These are phyloP conservation scores for Gloeopeniophorella convolvens DNA, from an alignment of 768 basidiomycete genomes.

Conservation along the genomic window DNA sequence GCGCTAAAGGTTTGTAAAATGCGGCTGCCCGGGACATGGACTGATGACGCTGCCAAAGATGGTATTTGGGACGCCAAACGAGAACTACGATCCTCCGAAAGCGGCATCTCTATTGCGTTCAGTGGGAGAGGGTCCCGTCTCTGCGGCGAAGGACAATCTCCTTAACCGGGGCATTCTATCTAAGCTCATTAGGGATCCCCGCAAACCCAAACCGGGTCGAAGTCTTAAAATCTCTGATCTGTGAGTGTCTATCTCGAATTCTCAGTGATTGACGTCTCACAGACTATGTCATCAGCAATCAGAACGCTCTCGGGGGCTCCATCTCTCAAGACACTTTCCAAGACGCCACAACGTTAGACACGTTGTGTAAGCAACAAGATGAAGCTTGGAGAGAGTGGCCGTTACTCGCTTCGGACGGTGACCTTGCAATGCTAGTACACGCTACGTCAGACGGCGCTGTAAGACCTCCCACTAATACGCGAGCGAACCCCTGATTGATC, in stretches of 20 bases:
- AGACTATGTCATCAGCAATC: conserved; percentile 42
- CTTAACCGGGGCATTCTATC: conserved; percentile 60
- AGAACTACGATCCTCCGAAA: conserved; percentile 54
- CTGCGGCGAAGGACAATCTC: conserved; percentile 51
- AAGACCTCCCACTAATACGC: conserved; percentile 12
- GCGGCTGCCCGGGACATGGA: neutral
- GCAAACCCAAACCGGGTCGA: conserved; percentile 63
- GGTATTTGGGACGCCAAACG: conserved; percentile 66
- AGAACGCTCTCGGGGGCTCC: conserved; percentile 57
- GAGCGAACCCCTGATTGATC: neutral
- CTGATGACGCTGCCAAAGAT: conserved; percentile 41
- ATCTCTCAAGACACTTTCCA: conserved; percentile 60
- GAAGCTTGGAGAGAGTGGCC: conserved; percentile 73
- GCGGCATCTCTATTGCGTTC: conserved; percentile 52
- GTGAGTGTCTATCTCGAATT: conserved; percentile 29
- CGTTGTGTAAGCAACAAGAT: conserved; percentile 42
- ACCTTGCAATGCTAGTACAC: conserved; percentile 67
- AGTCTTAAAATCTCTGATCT: conserved; percentile 70
- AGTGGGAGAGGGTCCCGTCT: conserved; percentile 50
- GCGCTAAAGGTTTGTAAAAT: conserved; percentile 53
- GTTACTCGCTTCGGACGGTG: conserved; percentile 71
- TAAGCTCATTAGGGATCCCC: conserved; percentile 55
- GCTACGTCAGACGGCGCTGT: conserved; percentile 81
- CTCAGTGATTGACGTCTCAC: neutral
- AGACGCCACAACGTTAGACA: conserved; percentile 63